phyloP scores from a whole-genome alignment of 768 basidiomycete species.

The Kwoniella newhampshirensis region DNA sequence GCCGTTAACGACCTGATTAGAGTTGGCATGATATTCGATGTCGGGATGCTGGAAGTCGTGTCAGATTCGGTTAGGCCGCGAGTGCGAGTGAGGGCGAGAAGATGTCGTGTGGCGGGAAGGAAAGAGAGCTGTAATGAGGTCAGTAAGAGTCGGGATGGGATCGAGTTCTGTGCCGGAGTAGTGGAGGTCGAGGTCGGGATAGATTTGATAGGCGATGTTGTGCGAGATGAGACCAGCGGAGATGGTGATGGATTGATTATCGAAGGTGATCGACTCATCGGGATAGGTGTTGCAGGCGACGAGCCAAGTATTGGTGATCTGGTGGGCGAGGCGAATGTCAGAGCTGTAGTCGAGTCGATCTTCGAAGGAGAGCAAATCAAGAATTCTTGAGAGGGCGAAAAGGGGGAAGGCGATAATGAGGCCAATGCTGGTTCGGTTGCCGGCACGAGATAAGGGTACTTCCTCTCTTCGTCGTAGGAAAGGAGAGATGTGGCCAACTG shows the following conservation, averaged over 20 bases:
- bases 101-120: not conserved
- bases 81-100: constrained; percentile 2
- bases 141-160: constrained; percentile 1
- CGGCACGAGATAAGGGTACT: constrained; percentile 17
- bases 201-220: not conserved
- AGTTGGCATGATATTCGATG: not conserved
- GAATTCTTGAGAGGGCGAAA: no score
- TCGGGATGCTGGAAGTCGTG: no score
- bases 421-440: not conserved
- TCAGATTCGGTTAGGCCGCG: no score
- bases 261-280: not conserved
- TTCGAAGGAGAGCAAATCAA: no score
- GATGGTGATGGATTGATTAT: no score
- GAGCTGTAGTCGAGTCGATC: not conserved
- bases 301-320: not conserved
- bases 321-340: not conserved
- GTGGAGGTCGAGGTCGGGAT: no score
- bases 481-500: no score
- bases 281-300: not conserved
- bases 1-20: not conserved
- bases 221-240: no score
- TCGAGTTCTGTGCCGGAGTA: not conserved
- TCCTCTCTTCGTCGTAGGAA: not conserved
- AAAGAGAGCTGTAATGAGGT: constrained; percentile 10
- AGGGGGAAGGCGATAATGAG: not conserved